Percentiles rank a stretch among this genome's conserved stretches.
phyloP scores from a whole-genome alignment of 345 rosid genomes.

The Jatropha curcas region DNA sequence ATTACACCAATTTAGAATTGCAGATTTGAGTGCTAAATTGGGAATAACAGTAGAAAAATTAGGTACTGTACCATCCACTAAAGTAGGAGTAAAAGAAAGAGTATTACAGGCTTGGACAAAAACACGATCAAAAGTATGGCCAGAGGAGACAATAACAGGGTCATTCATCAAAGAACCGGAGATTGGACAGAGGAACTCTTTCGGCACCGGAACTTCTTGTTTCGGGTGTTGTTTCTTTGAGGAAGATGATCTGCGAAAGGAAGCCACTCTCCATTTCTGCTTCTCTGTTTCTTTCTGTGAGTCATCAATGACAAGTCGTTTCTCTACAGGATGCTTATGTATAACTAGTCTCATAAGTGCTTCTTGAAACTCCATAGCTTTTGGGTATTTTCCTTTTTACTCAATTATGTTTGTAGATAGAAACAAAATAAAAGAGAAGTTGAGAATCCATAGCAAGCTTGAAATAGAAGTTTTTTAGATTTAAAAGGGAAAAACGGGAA shows the following conservation, averaged over 20 bases:
- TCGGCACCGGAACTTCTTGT: slow-evolving; percentile 24
- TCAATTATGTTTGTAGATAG: too few species aligned
- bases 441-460: background rate
- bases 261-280: slow-evolving; percentile 55
- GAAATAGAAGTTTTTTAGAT: too few species aligned
- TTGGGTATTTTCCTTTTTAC: background rate
- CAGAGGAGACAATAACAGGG: slow-evolving; percentile 87
- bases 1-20: slow-evolving; percentile 68
- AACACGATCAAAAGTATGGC: slow-evolving; percentile 78
- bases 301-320: background rate
- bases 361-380: slow-evolving; percentile 31
- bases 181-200: slow-evolving; percentile 75
- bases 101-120: slow-evolving; percentile 64
- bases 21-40: slow-evolving; percentile 74
- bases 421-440: background rate
- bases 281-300: slow-evolving; percentile 1
- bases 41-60: slow-evolving; percentile 80
- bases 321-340: background rate
- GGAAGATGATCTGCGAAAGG: slow-evolving; percentile 41
- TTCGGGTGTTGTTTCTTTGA: slow-evolving; percentile 14
- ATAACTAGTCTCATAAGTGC: slow-evolving; percentile 19
- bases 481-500: background rate
- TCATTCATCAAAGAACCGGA: slow-evolving; percentile 75
- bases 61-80: slow-evolving; percentile 34
- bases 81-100: slow-evolving; percentile 47